Evolutionary conservation across 1,139 yeast species (phyloP).

Genomic region (Pichia sp.): DNA sequence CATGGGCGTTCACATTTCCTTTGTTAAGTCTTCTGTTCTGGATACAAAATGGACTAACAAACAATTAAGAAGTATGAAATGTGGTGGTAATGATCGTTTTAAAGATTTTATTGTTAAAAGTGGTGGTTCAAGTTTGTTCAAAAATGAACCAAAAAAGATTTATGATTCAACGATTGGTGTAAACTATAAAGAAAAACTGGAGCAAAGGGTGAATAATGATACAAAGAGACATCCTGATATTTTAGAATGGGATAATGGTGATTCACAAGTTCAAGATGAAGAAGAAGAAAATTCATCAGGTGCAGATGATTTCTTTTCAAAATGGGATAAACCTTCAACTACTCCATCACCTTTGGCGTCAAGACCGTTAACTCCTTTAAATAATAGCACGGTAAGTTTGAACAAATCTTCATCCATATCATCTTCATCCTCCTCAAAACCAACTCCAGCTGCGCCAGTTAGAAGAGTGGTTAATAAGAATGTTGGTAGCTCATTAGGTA

Average conservation of each 20-base stretch:
- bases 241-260: slow-evolving; percentile 43
- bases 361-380: slow-evolving; percentile 40
- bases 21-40: slow-evolving; percentile 86
- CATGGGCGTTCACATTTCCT: slow-evolving; percentile 91
- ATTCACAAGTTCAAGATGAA: slow-evolving; percentile 33
- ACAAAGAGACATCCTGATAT: slow-evolving; percentile 63
- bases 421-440: slow-evolving; percentile 21
- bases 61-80: slow-evolving; percentile 82
- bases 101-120: slow-evolving; percentile 75
- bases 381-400: slow-evolving; percentile 18
- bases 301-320: slow-evolving; percentile 83
- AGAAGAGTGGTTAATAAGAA: slow-evolving; percentile 24
- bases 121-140: slow-evolving; percentile 70
- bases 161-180: slow-evolving; percentile 75
- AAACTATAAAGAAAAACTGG: slow-evolving; percentile 73
- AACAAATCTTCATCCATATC: slow-evolving; percentile 13
- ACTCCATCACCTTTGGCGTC: slow-evolving; percentile 51
- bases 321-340: slow-evolving; percentile 77
- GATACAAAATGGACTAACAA: slow-evolving; percentile 85
- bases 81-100: slow-evolving; percentile 87
- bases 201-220: slow-evolving; percentile 61
- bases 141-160: slow-evolving; percentile 63
- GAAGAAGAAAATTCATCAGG: slow-evolving; percentile 36
- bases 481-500: slow-evolving; percentile 15
- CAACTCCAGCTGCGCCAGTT: slow-evolving; percentile 16